Percentiles rank a stretch among this genome's conserved stretches.
Conservation (phyloP, 805 yeast genomes). For the Candida sphagnicola region DNA sequence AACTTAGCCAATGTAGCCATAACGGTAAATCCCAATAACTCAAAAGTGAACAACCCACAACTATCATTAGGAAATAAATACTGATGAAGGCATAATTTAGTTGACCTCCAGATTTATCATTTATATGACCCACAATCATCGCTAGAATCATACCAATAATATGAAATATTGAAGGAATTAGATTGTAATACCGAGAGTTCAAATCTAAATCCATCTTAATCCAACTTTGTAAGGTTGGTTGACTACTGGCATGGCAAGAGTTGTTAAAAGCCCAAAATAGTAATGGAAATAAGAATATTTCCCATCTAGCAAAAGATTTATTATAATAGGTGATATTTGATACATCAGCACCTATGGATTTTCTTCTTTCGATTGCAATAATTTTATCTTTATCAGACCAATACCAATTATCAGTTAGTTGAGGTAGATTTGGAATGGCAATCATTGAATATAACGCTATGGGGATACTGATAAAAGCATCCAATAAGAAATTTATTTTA, state of each 20-base stretch:
- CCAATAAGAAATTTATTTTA: conserved; percentile 29
- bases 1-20: conserved; percentile 47
- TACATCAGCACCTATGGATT: conserved; percentile 36
- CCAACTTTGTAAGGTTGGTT: conserved; percentile 36
- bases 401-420: conserved; percentile 28
- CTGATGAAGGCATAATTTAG: conserved; percentile 33
- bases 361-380: conserved; percentile 44
- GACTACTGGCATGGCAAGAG: conserved; percentile 22
- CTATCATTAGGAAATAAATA: conserved; percentile 33
- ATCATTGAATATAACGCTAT: conserved; percentile 25
- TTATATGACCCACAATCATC: conserved; percentile 19
- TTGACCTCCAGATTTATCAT: conserved; percentile 26
- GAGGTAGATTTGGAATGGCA: conserved; percentile 28
- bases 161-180: conserved; percentile 23
- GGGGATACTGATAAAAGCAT: conserved; percentile 29
- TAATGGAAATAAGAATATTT: conserved; percentile 39
- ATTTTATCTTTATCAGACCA: conserved; percentile 28
- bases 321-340: conserved; percentile 28
- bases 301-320: conserved; percentile 44
- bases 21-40: conserved; percentile 47
- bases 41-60: conserved; percentile 39
- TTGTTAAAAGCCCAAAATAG: conserved; percentile 34
- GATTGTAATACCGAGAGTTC: conserved; percentile 24
- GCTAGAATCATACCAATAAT: conserved; percentile 22
- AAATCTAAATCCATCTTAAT: conserved; percentile 25